Evolutionary conservation across 768 basidiomycete genomes (phyloP).

Genomic region (Boletus vinaceobasis): DNA sequence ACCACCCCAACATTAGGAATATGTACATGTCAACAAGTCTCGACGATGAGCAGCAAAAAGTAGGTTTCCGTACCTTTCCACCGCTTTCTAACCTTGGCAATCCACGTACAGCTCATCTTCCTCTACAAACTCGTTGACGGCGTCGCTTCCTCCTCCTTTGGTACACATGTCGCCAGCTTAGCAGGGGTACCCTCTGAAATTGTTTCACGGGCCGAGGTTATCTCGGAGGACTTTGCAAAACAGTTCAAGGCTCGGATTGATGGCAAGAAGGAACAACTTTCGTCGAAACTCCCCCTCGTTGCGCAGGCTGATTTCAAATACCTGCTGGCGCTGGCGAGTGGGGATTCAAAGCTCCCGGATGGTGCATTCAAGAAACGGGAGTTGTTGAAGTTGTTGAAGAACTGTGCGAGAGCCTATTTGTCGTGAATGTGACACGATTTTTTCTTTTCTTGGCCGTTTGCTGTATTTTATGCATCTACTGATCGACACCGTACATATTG

Average conservation of each 20-base stretch:
- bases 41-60: constrained; percentile 88
- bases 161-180: constrained; percentile 91
- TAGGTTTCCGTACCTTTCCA: constrained; percentile 28
- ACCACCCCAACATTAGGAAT: constrained; percentile 87
- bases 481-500: constrained; percentile 1
- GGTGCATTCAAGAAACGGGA: constrained; percentile 52
- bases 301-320: constrained; percentile 91
- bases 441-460: not conserved
- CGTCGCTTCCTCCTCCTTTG: constrained; percentile 85
- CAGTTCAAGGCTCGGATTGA: constrained; percentile 83
- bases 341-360: constrained; percentile 48
- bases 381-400: constrained; percentile 53
- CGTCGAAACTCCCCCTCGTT: constrained; percentile 65
- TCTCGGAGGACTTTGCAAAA: constrained; percentile 83
- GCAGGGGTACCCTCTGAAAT: constrained; percentile 87
- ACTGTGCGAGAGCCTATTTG: constrained; percentile 31
- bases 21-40: constrained; percentile 97
- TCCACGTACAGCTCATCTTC: constrained; percentile 68
- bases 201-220: constrained; percentile 81
- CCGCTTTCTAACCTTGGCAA: not conserved
- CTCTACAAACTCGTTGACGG: constrained; percentile 91
- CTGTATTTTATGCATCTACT: constrained; percentile 13
- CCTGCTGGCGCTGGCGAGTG: constrained; percentile 60
- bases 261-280: constrained; percentile 48
- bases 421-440: constrained; percentile 5